phyloP scores from a whole-genome alignment of 1,284 basidiomycete species.

The Coniferiporia weirii region DNA sequence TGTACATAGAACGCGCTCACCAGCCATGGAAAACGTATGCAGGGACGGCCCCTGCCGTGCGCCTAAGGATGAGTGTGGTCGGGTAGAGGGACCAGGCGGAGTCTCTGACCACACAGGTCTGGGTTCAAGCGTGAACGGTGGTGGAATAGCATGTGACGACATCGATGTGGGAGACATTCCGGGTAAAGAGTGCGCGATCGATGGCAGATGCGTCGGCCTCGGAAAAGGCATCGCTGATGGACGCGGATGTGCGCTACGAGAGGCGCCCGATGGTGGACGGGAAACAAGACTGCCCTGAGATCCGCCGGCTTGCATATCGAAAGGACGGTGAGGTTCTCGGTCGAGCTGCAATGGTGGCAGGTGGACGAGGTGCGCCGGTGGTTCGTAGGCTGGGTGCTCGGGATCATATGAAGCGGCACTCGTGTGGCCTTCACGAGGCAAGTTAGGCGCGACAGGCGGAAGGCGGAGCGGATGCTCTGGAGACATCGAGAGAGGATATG shows the following conservation, averaged over 20 bases:
- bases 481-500: constrained; percentile 4
- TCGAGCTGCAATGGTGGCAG: constrained; percentile 15
- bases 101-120: constrained; percentile 10
- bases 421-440: background rate
- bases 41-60: background rate
- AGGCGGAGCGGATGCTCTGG: constrained; percentile 1
- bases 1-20: background rate
- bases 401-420: background rate
- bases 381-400: background rate
- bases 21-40: background rate
- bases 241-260: background rate
- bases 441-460: background rate
- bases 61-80: background rate
- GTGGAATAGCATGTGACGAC: constrained; percentile 7
- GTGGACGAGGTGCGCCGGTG: background rate
- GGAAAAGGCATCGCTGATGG: background rate
- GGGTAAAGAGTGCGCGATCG: background rate
- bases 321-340: background rate
- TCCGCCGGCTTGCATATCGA: background rate
- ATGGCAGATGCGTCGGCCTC: background rate
- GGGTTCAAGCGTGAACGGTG: constrained; percentile 17
- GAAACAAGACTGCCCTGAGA: background rate
- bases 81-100: background rate
- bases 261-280: background rate
- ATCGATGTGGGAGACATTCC: background rate